Conservation (phyloP, 805 yeast genomes). For the Cyberlindnera mycetangii region DNA sequence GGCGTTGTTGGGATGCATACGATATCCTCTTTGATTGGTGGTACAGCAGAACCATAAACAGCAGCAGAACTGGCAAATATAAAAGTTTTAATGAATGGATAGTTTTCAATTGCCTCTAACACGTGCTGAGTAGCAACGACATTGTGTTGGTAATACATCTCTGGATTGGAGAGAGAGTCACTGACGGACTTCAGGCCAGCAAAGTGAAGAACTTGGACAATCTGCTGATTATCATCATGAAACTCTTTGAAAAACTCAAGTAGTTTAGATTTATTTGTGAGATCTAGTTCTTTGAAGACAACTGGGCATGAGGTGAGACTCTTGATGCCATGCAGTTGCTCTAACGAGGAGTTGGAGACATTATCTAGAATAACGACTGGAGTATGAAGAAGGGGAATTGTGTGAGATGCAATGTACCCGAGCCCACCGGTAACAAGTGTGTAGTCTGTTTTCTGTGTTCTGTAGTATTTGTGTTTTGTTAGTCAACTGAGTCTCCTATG, state of each 20-base stretch:
- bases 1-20: constrained; percentile 63
- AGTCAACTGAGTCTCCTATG: too few species aligned
- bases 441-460: constrained; percentile 9
- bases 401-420: constrained; percentile 84
- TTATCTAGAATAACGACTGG: constrained; percentile 75
- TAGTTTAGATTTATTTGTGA: constrained; percentile 6
- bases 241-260: constrained; percentile 8
- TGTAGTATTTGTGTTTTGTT: too few species aligned
- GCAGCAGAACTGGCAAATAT: constrained; percentile 82
- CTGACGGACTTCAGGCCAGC: constrained; percentile 86
- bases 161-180: constrained; percentile 66
- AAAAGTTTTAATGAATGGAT: constrained; percentile 40
- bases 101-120: constrained; percentile 45
- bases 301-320: constrained; percentile 44
- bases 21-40: constrained; percentile 60
- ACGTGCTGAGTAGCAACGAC: constrained; percentile 61
- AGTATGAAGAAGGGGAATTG: constrained; percentile 57
- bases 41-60: constrained; percentile 78
- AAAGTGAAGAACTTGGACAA: constrained; percentile 49
- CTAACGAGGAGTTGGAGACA: constrained; percentile 61
- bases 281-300: constrained; percentile 38
- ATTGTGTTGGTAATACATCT: constrained; percentile 66
- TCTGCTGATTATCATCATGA: constrained; percentile 7
- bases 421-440: constrained; percentile 74
- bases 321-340: constrained; percentile 46